phyloP scores from a whole-genome alignment of 768 basidiomycete genomes.

The Multifurca ochricompacta region DNA sequence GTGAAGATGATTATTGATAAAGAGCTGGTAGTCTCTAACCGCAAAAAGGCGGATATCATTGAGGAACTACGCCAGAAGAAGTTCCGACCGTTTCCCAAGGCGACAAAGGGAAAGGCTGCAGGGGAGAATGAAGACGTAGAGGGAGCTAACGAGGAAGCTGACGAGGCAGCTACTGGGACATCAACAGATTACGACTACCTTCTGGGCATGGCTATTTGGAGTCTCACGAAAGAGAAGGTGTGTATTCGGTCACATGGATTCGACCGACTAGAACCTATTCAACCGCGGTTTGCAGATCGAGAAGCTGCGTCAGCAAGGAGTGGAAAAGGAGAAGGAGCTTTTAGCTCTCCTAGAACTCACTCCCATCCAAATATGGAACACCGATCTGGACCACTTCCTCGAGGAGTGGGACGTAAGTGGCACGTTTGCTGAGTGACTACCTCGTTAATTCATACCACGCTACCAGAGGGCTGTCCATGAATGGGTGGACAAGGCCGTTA shows the following conservation, averaged over 20 bases:
- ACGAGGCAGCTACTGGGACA: slow-evolving; percentile 37
- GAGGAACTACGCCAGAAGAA: slow-evolving; percentile 71
- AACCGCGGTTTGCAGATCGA: slow-evolving; percentile 54
- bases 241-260: background rate
- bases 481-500: slow-evolving; percentile 38
- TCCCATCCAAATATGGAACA: slow-evolving; percentile 83
- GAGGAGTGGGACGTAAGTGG: slow-evolving; percentile 73
- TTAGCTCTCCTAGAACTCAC: slow-evolving; percentile 66
- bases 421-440: background rate
- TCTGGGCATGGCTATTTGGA: slow-evolving; percentile 91
- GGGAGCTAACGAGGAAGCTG: slow-evolving; percentile 45
- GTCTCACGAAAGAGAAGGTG: slow-evolving; percentile 90
- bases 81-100: slow-evolving; percentile 91
- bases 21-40: slow-evolving; percentile 72
- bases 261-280: background rate
- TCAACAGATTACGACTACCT: slow-evolving; percentile 84
- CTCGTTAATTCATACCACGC: slow-evolving; percentile 5
- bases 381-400: slow-evolving; percentile 78
- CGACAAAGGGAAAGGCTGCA: slow-evolving; percentile 52
- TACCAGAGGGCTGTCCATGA: slow-evolving; percentile 34
- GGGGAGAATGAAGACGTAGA: slow-evolving; percentile 59
- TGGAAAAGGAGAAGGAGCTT: slow-evolving; percentile 77
- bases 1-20: slow-evolving; percentile 92
- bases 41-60: slow-evolving; percentile 84
- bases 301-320: slow-evolving; percentile 70